These are phyloP conservation scores for Dothistroma pini DNA, from an alignment of 2,329 filamentous ascomycete species.

Conservation along the genomic window DNA sequence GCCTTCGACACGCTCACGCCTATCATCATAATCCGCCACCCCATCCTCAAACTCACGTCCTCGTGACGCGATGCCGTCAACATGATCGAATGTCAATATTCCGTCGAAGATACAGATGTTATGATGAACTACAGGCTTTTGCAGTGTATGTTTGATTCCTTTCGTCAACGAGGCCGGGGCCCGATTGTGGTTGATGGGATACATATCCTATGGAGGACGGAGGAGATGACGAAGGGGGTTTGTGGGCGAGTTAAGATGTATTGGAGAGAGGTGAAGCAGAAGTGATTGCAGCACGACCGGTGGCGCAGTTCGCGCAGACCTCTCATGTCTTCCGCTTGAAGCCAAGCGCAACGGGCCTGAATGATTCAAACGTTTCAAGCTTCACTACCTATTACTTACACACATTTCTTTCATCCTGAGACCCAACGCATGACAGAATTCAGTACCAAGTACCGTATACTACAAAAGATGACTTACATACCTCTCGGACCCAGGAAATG, in stretches of 20 bases:
- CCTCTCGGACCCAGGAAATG: too few species aligned
- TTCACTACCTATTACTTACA: too few species aligned
- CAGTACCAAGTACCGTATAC: too few species aligned
- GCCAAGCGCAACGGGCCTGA: too few species aligned
- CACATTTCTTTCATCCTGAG: too few species aligned
- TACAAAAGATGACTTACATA: too few species aligned
- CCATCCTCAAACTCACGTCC: neutral
- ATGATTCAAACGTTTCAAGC: too few species aligned
- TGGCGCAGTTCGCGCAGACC: too few species aligned
- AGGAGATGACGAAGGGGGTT: neutral
- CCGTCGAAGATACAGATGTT: neutral
- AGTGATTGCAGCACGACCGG: too few species aligned
- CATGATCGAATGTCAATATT: neutral
- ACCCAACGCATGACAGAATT: too few species aligned
- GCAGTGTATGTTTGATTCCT: neutral
- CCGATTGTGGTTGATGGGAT: neutral
- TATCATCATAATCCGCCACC: neutral
- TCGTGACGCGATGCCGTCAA: neutral
- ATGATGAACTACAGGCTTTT: neutral
- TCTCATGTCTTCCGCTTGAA: too few species aligned
- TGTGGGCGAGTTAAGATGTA: neutral
- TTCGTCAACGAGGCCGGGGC: neutral
- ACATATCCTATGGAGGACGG: neutral
- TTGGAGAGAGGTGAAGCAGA: neutral
- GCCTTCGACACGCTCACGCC: neutral